These are phyloP conservation scores for Aciculoconidium aculeatum DNA, from an alignment of 805 yeast genomes.

Conservation along the genomic window DNA sequence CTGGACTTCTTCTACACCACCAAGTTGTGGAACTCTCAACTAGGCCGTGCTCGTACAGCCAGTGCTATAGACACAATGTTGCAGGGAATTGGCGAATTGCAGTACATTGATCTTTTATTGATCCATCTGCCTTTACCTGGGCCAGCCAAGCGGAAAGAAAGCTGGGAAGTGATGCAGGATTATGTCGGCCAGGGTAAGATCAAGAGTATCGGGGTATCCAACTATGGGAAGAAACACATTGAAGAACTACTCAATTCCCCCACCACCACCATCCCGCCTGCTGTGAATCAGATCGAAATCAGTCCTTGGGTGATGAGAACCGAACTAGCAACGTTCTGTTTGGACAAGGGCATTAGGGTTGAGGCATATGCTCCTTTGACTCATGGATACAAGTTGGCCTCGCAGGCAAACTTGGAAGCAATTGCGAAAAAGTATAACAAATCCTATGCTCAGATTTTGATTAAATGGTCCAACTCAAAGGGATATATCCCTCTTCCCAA, in stretches of 20 bases:
- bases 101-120: slow-evolving; percentile 67
- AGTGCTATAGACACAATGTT: slow-evolving; percentile 54
- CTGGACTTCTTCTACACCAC: slow-evolving; percentile 48
- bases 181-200: slow-evolving; percentile 46
- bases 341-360: slow-evolving; percentile 19
- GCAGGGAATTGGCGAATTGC: slow-evolving; percentile 43
- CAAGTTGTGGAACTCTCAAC: slow-evolving; percentile 55
- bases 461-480: slow-evolving; percentile 45
- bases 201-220: slow-evolving; percentile 57
- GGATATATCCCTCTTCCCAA: slow-evolving; percentile 38
- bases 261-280: slow-evolving; percentile 39
- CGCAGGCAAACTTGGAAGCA: slow-evolving; percentile 25
- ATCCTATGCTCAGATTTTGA: slow-evolving; percentile 40
- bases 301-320: slow-evolving; percentile 45
- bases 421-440: slow-evolving; percentile 32
- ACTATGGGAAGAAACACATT: slow-evolving; percentile 52
- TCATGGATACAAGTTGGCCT: slow-evolving; percentile 24
- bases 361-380: slow-evolving; percentile 38
- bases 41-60: slow-evolving; percentile 36
- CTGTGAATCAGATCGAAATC: slow-evolving; percentile 43
- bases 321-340: slow-evolving; percentile 29
- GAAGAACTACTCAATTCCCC: slow-evolving; percentile 46
- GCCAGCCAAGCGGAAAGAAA: slow-evolving; percentile 37
- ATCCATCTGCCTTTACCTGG: slow-evolving; percentile 54
- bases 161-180: slow-evolving; percentile 54